Percentiles rank a stretch among this genome's conserved stretches.
Evolutionary conservation across 1,139 yeast genomes (phyloP).

Genomic region (Scheffersomyces cryptocercus): DNA sequence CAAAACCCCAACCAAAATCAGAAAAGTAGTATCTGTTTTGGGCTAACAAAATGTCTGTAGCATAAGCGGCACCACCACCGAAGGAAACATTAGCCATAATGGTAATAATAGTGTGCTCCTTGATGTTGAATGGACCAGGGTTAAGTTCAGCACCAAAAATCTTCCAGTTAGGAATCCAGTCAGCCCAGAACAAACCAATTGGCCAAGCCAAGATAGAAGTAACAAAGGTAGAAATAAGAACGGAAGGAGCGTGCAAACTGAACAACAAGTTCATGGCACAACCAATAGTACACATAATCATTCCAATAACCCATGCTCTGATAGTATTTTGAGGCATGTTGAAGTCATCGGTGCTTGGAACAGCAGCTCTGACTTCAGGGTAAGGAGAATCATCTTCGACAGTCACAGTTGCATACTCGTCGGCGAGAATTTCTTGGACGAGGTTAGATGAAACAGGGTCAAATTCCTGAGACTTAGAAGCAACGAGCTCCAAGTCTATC

Average conservation of each 20-base stretch:
- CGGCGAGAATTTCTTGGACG: slow-evolving; percentile 22
- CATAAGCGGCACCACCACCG: slow-evolving; percentile 66
- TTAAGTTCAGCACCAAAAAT: slow-evolving; percentile 49
- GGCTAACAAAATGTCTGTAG: slow-evolving; percentile 59
- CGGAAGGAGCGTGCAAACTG: slow-evolving; percentile 58
- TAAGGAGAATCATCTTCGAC: slow-evolving; percentile 62
- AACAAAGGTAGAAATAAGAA: slow-evolving; percentile 54
- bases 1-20: slow-evolving; percentile 52
- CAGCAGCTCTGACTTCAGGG: slow-evolving; percentile 71
- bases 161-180: slow-evolving; percentile 46
- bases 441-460: slow-evolving; percentile 36
- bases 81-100: slow-evolving; percentile 62
- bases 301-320: slow-evolving; percentile 58
- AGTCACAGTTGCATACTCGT: slow-evolving; percentile 44
- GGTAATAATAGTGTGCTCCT: slow-evolving; percentile 66
- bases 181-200: slow-evolving; percentile 53
- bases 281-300: slow-evolving; percentile 58
- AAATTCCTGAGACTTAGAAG: slow-evolving; percentile 35
- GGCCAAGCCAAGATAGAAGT: slow-evolving; percentile 67
- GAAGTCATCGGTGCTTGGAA: slow-evolving; percentile 61
- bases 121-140: slow-evolving; percentile 65
- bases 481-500: slow-evolving; percentile 19
- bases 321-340: slow-evolving; percentile 58
- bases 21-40: slow-evolving; percentile 52
- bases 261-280: slow-evolving; percentile 62